Evolutionary conservation across 495 filamentous ascomycete genomes (phyloP).

Genomic region (Hyaloscypha bicolor): DNA sequence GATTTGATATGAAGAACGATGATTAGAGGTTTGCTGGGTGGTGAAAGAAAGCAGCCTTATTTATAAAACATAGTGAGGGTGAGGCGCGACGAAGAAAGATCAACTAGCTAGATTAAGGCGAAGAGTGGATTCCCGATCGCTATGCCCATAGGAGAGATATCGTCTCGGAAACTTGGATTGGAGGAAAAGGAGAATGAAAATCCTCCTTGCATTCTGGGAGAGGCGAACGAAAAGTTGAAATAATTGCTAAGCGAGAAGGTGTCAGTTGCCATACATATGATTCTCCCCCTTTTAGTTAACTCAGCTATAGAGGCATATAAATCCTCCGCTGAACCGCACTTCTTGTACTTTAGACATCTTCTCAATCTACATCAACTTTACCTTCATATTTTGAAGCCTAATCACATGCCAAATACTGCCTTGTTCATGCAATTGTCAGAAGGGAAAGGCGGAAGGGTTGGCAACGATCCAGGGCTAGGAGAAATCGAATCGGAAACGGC

Average conservation of each 20-base stretch:
- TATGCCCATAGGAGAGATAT: neutral
- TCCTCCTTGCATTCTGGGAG: neutral
- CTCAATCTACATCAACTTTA: too few species aligned
- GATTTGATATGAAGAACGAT: neutral
- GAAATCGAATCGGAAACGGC: too few species aligned
- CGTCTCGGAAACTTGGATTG: neutral
- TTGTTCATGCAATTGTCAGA: too few species aligned
- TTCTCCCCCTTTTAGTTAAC: too few species aligned
- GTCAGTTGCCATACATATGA: too few species aligned
- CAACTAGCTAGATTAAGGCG: neutral
- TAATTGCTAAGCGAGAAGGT: constrained; percentile 4
- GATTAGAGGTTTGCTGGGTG: neutral
- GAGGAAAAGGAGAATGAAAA: neutral
- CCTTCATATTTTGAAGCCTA: too few species aligned
- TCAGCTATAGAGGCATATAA: too few species aligned
- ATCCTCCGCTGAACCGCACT: too few species aligned
- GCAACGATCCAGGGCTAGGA: too few species aligned
- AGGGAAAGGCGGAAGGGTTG: too few species aligned
- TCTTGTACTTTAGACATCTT: too few species aligned
- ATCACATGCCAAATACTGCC: too few species aligned
- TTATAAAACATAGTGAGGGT: neutral
- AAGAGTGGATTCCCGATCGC: neutral
- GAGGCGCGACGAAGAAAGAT: constrained; percentile 8
- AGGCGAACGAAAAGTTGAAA: constrained; percentile 1
- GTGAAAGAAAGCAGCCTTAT: constrained; percentile 5